Conservation (phyloP, 305 asterid species). For the Solanum chacoense region DNA sequence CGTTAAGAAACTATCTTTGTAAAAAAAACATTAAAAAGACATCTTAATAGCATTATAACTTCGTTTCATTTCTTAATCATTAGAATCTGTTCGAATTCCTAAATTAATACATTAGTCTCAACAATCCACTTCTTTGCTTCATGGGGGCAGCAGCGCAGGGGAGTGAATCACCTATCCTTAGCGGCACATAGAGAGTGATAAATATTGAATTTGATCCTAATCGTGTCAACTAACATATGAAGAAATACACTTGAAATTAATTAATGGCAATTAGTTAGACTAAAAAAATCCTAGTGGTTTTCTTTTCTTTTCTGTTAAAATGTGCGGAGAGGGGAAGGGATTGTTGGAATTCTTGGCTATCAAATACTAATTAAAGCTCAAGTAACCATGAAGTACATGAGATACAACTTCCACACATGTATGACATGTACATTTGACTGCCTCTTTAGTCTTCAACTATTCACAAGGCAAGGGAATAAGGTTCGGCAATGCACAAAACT, state of each 20-base stretch:
- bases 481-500: slow-evolving; percentile 2
- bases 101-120: neutral
- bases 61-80: neutral
- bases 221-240: neutral
- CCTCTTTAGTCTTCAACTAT: neutral
- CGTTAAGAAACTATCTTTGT: neutral
- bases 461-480: neutral
- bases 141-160: no score
- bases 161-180: neutral
- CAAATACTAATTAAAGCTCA: neutral
- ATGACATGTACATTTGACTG: neutral
- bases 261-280: neutral
- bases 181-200: neutral
- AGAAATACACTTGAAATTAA: neutral
- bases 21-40: no score
- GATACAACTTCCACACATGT: neutral
- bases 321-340: neutral
- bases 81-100: neutral
- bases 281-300: neutral
- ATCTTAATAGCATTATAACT: neutral
- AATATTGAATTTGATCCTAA: neutral
- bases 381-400: neutral
- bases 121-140: neutral
- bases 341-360: neutral
- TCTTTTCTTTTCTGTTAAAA: neutral